Evolutionary conservation across 345 rosid genomes (phyloP), one percentile per base, ranked within the genome.

Genomic region (Eucalyptus caleyi): DNA sequence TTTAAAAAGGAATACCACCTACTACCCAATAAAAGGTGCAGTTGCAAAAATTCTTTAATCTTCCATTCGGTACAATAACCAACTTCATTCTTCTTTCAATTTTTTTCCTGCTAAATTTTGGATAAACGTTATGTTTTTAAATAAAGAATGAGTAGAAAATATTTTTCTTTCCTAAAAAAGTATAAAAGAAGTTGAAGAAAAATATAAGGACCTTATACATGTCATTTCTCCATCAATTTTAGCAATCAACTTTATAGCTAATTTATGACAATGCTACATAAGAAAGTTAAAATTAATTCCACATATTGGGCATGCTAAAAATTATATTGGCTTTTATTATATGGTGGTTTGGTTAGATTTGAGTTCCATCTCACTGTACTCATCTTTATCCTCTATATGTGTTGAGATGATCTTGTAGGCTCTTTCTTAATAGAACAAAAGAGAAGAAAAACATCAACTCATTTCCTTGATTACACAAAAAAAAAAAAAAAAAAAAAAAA

Each of bases 131-230:
- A 1, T n/a, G 37, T 7, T n/a, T 65, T 65, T n/a, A 65, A 65
- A 12, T 60, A 60, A 5, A 2, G 32, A 12, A 60, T 0, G n/a
- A 59, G 4, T 27, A 60, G 67, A 5, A 27, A 27, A 27, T 11
- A 4, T 6, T 26, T 59, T 26, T 60, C 67, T 27, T 60, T 27
- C 34, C 69, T 12, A 1, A 27, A 60, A 27, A 4, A 16, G 3
- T 11, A 3, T 11, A 11, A 11, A 23, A 9, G 30, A 56, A 56
- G 12, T 23, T 8, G 5, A 54, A 26, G 67, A 10, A 59, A 27
- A 59, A 6, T 3, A 1, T 24, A 59, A 60, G 4, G 4, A 27
- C 6, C 8, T 11, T 60, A 6, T 1, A 12, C 2, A 1, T 60
- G 32, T 27, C 69, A 27, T 12, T 11, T 27, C 67, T 60, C 15